These are phyloP conservation scores for Candida tallmaniae DNA, from an alignment of 805 yeast species.

Conservation along the genomic window DNA sequence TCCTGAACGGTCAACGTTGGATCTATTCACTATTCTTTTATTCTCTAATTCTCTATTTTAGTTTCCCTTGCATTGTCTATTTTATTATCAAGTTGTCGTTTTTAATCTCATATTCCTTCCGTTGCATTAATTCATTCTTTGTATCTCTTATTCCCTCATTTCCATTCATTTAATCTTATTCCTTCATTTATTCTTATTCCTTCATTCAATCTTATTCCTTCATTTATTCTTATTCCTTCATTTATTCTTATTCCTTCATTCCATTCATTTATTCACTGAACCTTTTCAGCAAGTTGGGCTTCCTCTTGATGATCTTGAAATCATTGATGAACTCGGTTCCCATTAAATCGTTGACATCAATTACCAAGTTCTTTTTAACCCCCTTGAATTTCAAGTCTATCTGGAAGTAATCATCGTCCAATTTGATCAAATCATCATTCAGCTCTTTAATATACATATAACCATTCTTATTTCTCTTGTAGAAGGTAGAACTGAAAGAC, in stretches of 20 bases:
- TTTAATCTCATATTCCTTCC: too few species aligned
- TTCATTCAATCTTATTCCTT: too few species aligned
- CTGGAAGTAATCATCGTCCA: conserved; percentile 10
- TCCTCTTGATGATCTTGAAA: conserved; percentile 10
- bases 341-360: conserved; percentile 8
- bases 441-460: conserved; percentile 34
- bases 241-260: too few species aligned
- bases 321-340: conserved; percentile 12
- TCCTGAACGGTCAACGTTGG: too few species aligned
- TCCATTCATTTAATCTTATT: too few species aligned
- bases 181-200: too few species aligned
- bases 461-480: conserved; percentile 27
- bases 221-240: too few species aligned
- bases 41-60: too few species aligned
- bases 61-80: too few species aligned
- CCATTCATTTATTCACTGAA: conserved; percentile 1
- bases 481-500: conserved; percentile 28
- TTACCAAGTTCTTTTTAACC: conserved; percentile 3
- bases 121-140: too few species aligned
- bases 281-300: conserved; percentile 1
- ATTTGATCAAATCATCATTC: conserved; percentile 14
- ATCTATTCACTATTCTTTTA: too few species aligned
- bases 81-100: too few species aligned
- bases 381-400: conserved; percentile 7
- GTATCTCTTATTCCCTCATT: neutral